Base-by-base conservation (phyloP, 2,329 filamentous ascomycete species). In the Annulohypoxylon truncatum region DNA sequence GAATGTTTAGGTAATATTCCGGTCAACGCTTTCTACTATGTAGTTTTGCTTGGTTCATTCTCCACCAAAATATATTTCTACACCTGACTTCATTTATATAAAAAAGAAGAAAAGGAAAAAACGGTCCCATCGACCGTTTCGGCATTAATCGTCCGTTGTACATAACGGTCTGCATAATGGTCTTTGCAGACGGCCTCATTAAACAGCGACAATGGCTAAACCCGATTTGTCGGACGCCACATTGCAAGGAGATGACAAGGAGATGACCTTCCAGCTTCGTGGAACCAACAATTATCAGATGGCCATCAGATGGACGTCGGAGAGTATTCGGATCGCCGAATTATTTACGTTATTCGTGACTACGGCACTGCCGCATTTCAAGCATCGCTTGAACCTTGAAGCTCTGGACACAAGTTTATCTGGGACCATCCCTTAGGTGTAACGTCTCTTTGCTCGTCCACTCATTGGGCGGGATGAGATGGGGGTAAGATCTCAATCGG, bases 271-370 rank as follows among this genome's bases (percentile, higher is more conserved):
- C 35, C 35, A 18, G 35, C 35, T 8, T 38, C 8, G 42, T 52
- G 53, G 48, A 64, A 55, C 48, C 40, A 64, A 64, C 56, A 29
- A 44, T 35, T 57, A 33, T 67, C 57, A 56, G 20, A 53, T 59
- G 57, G 40, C 48, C 54, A 38, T 15, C 46, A 57, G 55, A 35
- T 50, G 51, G 15, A 38, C 35, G 13, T 65, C 67, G 64, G 61
- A 59, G 47, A 63, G 65, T 59, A 69, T 61, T 67, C 18, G 56
- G 64, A 67, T 57, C 44, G 48, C 67, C 67, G 64, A 67, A 67
- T 62, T 20, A 2, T 15, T 42, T 33, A 55, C 60, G 63, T 53
- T 59, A 61, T 66, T 26, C 29, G 44, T 38, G 42, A 12, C 31
- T 48, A 54, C 57, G 31, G 31, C 52, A 52, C 38, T 48, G 38